Conservation (phyloP, 2,329 filamentous ascomycete species). For the Metarhizium robertsii region DNA sequence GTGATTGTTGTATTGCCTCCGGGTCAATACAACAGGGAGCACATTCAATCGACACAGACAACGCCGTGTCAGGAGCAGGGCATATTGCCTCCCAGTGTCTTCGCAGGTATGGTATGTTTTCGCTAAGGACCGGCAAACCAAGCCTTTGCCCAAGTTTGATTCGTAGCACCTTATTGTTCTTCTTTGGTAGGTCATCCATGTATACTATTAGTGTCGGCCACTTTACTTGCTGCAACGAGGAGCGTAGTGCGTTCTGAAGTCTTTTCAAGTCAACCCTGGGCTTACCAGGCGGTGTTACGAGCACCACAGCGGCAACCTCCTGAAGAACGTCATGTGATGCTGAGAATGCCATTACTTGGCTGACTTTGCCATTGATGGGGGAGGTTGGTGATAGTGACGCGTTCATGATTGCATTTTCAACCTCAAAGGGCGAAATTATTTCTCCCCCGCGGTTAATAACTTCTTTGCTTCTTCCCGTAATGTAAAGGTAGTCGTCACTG, state of each 20-base stretch:
- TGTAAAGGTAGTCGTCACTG: constrained; percentile 39
- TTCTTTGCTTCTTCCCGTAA: constrained; percentile 46
- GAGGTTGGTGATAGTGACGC: constrained; percentile 32
- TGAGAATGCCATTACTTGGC: constrained; percentile 43
- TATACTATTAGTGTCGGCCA: constrained; percentile 42
- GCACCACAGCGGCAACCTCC: constrained; percentile 43
- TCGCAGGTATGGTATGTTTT: constrained; percentile 31
- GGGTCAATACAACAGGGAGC: constrained; percentile 23
- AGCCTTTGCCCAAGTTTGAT: constrained; percentile 42
- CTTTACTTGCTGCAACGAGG: constrained; percentile 41
- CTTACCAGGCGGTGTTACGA: constrained; percentile 36
- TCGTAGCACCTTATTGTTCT: constrained; percentile 48
- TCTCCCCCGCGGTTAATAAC: constrained; percentile 50
- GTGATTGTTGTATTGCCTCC: constrained; percentile 14
- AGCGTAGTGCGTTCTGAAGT: constrained; percentile 36
- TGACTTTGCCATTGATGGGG: constrained; percentile 35
- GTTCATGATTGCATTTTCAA: constrained; percentile 46
- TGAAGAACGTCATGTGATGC: constrained; percentile 42
- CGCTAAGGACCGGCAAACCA: constrained; percentile 31
- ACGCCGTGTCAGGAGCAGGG: constrained; percentile 35
- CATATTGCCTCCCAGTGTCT: constrained; percentile 42
- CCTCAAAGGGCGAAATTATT: constrained; percentile 49
- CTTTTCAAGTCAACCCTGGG: constrained; percentile 36
- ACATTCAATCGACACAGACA: constrained; percentile 31
- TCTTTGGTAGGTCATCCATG: constrained; percentile 45